A percentile compares a stretch with the other conserved stretches of the same genome.
Evolutionary conservation across 306 rosid species (phyloP).

Genomic region (Dryas octopetala): DNA sequence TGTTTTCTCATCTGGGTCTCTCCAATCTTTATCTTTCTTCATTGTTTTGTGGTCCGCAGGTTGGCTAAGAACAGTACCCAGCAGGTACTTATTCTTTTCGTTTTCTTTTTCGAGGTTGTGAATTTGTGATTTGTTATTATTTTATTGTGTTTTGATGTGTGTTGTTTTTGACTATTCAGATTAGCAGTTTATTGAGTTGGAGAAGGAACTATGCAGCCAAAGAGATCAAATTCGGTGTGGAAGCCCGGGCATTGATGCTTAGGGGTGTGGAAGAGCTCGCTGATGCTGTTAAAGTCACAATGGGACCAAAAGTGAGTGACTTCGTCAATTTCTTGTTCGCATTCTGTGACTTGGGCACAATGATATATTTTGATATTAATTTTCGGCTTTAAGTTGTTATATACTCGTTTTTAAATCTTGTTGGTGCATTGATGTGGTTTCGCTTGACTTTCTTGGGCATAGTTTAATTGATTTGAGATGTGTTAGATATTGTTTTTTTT

Average conservation of each 20-base stretch:
- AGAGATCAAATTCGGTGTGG: slow-evolving; percentile 50
- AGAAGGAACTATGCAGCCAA: slow-evolving; percentile 54
- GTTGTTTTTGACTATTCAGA: slow-evolving; percentile 20
- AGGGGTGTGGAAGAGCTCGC: slow-evolving; percentile 57
- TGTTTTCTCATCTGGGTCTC: slow-evolving; percentile 10
- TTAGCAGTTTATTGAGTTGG: slow-evolving; percentile 35
- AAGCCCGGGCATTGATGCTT: slow-evolving; percentile 53
- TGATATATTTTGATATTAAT: not conserved
- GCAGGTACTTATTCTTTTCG: slow-evolving; percentile 22
- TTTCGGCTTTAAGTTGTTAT: not conserved
- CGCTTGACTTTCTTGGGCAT: not conserved
- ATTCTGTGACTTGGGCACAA: not conserved
- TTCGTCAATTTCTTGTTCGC: not conserved
- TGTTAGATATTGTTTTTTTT: not conserved
- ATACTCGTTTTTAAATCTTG: not conserved
- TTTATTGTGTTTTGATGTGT: slow-evolving; percentile 9
- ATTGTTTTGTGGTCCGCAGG: slow-evolving; percentile 13
- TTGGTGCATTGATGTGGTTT: not conserved
- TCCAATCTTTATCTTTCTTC: slow-evolving; percentile 8
- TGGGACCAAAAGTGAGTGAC: slow-evolving; percentile 47
- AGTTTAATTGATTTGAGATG: not conserved
- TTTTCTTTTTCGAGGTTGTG: not conserved
- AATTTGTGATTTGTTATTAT: not conserved
- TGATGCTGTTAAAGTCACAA: slow-evolving; percentile 53
- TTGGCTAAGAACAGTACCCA: slow-evolving; percentile 26